These are phyloP conservation scores for Clavaria fumosa DNA, from an alignment of 768 basidiomycete species.

Conservation along the genomic window DNA sequence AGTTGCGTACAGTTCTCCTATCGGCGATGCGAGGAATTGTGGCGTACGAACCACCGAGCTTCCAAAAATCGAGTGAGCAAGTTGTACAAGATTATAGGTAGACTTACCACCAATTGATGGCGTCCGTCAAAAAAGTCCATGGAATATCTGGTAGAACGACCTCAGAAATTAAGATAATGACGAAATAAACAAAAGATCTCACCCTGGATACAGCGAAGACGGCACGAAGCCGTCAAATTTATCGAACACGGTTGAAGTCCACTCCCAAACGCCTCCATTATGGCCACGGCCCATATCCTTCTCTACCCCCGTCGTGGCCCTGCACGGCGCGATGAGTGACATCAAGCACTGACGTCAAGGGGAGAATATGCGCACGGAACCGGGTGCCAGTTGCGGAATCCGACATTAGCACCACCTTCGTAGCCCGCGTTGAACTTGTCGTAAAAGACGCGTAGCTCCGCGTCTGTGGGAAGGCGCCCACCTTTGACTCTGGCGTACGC, in stretches of 20 bases:
- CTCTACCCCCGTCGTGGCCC: slow-evolving; percentile 52
- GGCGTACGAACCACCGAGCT: slow-evolving; percentile 86
- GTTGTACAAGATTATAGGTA: background rate
- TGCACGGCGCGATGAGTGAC: slow-evolving; percentile 14
- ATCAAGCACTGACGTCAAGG: too few species aligned
- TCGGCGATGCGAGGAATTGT: slow-evolving; percentile 74
- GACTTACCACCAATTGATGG: slow-evolving; percentile 77
- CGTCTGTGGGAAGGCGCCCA: slow-evolving; percentile 86
- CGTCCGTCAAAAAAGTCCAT: slow-evolving; percentile 83
- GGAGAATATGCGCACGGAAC: slow-evolving; percentile 79
- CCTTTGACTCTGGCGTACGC: slow-evolving; percentile 75
- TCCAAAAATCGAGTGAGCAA: slow-evolving; percentile 8
- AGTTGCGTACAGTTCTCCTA: slow-evolving; percentile 70
- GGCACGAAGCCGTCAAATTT: slow-evolving; percentile 59
- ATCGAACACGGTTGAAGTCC: slow-evolving; percentile 76
- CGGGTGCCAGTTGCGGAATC: slow-evolving; percentile 90
- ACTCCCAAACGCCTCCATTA: slow-evolving; percentile 98
- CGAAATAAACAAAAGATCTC: slow-evolving; percentile 10
- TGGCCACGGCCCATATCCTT: slow-evolving; percentile 41
- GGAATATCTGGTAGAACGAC: slow-evolving; percentile 37
- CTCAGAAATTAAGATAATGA: slow-evolving; percentile 1
- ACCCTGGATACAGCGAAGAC: slow-evolving; percentile 81
- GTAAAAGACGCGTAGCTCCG: slow-evolving; percentile 70
- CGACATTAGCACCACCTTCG: slow-evolving; percentile 66
- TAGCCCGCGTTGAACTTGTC: slow-evolving; percentile 61